A percentile compares a stretch with the other conserved stretches of the same genome.
These are phyloP conservation scores for Teunomyces kruisii DNA, from an alignment of 805 yeast genomes.

Conservation along the genomic window DNA sequence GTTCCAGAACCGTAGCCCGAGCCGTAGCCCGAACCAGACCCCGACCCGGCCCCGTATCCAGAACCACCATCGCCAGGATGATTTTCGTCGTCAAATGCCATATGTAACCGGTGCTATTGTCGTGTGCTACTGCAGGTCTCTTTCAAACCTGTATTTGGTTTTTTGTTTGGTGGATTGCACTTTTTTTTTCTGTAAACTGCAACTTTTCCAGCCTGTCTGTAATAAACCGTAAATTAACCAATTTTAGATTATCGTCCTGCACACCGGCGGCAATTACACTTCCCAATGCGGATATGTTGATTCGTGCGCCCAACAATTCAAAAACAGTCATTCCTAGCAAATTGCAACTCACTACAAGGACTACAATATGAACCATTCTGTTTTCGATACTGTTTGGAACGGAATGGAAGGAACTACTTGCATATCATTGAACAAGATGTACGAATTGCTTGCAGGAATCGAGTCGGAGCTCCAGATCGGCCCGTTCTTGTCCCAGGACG, in stretches of 20 bases:
- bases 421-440: not conserved
- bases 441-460: not conserved
- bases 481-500: constrained; percentile 7
- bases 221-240: too few relatives aligned
- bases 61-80: not conserved
- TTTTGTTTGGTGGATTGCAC: not conserved
- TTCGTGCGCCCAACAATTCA: constrained; percentile 6
- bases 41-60: not conserved
- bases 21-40: not conserved
- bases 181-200: not conserved
- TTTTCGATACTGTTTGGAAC: not conserved
- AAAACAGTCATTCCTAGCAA: not conserved
- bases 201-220: too few relatives aligned
- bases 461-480: not conserved
- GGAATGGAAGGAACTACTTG: not conserved
- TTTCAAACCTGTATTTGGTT: not conserved
- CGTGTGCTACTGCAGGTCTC: too few relatives aligned
- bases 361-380: constrained; percentile 5
- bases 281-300: constrained; percentile 8
- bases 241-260: not conserved
- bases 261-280: constrained; percentile 9
- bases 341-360: too few relatives aligned
- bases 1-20: not conserved
- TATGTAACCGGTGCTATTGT: not conserved
- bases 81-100: not conserved